Evolutionary conservation across 164 flowering plant species (phyloP).

Genomic region (Vitis rotundifolia): DNA sequence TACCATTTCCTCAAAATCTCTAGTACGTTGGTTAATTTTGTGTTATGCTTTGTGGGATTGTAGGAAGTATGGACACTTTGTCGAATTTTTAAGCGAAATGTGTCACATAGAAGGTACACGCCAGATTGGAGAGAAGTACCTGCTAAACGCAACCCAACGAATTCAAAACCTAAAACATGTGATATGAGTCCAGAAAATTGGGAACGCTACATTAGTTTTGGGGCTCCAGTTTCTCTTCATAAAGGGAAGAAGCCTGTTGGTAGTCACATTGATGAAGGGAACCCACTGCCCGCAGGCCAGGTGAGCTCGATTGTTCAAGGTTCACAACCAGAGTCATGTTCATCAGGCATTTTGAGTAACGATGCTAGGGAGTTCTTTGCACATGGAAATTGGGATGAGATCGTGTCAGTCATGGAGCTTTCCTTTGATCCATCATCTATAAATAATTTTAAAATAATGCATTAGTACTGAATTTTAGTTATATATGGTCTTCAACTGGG

Average conservation of each 20-base stretch:
- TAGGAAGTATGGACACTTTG: slow-evolving; percentile 97
- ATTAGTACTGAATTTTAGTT: too few relatives aligned
- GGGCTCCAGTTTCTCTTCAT: slow-evolving; percentile 6
- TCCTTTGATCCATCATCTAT: slow-evolving; percentile 17
- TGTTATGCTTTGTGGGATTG: not conserved
- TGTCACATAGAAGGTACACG: slow-evolving; percentile 39
- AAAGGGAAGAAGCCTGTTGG: slow-evolving; percentile 20
- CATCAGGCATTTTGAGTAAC: slow-evolving; percentile 8
- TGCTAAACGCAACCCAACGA: too few relatives aligned
- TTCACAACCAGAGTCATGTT: slow-evolving; percentile 5
- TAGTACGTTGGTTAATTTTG: too few relatives aligned
- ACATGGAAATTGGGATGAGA: slow-evolving; percentile 54
- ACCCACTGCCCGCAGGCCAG: slow-evolving; percentile 1
- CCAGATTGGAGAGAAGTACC: slow-evolving; percentile 38
- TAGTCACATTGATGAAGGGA: slow-evolving; percentile 13
- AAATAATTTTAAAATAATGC: too few relatives aligned
- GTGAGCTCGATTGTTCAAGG: too few relatives aligned
- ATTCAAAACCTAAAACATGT: slow-evolving; percentile 31
- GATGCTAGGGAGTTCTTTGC: slow-evolving; percentile 13
- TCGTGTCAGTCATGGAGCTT: slow-evolving; percentile 41
- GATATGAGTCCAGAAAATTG: slow-evolving; percentile 28
- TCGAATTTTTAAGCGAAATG: slow-evolving; percentile 71
- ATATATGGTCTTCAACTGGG: too few relatives aligned
- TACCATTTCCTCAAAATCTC: too few relatives aligned
- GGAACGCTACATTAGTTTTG: slow-evolving; percentile 19